These are phyloP conservation scores for Asterochloris erici DNA, from an alignment of 139 green algal species.

Conservation along the genomic window DNA sequence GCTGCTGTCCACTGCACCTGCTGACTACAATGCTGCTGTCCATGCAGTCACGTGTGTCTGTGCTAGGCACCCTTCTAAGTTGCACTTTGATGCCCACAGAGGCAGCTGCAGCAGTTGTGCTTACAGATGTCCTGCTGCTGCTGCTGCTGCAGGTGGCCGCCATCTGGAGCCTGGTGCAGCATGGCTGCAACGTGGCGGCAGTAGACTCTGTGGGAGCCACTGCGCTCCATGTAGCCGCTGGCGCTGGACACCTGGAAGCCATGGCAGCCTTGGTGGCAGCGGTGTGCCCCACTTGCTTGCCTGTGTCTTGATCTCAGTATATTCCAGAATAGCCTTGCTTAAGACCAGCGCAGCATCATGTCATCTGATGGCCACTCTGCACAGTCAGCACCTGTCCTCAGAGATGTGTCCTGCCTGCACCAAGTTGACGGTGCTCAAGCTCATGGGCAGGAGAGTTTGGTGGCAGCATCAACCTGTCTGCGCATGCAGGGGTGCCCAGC, in stretches of 20 bases:
- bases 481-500: conserved; percentile 22
- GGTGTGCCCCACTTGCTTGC: neutral
- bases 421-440: neutral
- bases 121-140: too few species aligned
- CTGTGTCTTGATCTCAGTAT: too few species aligned
- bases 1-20: too few species aligned
- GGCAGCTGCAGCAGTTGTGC: too few species aligned
- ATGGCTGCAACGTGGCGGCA: neutral
- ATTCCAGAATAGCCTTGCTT: neutral
- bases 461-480: neutral
- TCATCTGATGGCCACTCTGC: too few species aligned
- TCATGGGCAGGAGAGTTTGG: neutral
- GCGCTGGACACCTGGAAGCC: conserved; percentile 53
- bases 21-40: too few species aligned
- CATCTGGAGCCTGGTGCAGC: neutral
- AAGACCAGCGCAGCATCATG: too few species aligned
- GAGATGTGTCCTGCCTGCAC: neutral
- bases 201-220: conserved; percentile 47
- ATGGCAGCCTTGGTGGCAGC: conserved; percentile 9
- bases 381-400: too few species aligned
- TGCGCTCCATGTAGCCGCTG: conserved; percentile 57
- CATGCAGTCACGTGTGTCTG: too few species aligned
- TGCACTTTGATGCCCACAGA: neutral
- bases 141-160: neutral
- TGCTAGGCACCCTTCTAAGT: neutral